Base-by-base conservation (phyloP, 106 monocot genomes). In the Dioscorea dumetorum region DNA sequence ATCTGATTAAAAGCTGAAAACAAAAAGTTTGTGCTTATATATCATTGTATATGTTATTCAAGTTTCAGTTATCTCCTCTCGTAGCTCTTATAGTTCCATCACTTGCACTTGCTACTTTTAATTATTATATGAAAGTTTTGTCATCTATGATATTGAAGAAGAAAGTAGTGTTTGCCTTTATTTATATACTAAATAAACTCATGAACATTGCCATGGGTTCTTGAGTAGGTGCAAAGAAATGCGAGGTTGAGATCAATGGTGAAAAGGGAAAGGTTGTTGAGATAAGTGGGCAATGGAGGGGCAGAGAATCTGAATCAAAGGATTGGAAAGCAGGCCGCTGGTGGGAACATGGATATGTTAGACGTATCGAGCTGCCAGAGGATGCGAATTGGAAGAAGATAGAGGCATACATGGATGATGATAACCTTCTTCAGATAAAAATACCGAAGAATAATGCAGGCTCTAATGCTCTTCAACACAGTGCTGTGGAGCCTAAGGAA, bases 261-360 rank as follows among this genome's bases (percentile, higher is more conserved):
- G 85, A 83, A 4, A 78, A 77, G 52, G 72, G 64, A 4, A 88
- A 82, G 71, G 83, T 91, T 62, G 8, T 95, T 7, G 95, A 95
- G 67, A 85, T 95, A 61, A 88, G 83, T 33, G 83, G 83, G 64
- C 74, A 68, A 33, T 80, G 85, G 88, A 75, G 72, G 24, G 70
- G 33, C 12, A 60, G 50, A 65, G 82, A 79, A 64, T 58, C 81
- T 0, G 69, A 73, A 5, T 24, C 53, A 11, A 74, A 66, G 68
- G 85, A 95, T 62, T 95, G 95, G 95, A 83, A 79, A 73, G 69
- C 60, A 0, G 78, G 74, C 12, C 70, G 62, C 33, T 95, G 95
- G 95, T 95, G 95, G 95, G 91, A 95, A 65, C 72, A 84, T 23
- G 95, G 95, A 18, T 85, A 77, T 58, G 95, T 95, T 16, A 72